phyloP scores from a whole-genome alignment of 1,284 basidiomycete species.

The Cryptococcus jaspeensis region DNA sequence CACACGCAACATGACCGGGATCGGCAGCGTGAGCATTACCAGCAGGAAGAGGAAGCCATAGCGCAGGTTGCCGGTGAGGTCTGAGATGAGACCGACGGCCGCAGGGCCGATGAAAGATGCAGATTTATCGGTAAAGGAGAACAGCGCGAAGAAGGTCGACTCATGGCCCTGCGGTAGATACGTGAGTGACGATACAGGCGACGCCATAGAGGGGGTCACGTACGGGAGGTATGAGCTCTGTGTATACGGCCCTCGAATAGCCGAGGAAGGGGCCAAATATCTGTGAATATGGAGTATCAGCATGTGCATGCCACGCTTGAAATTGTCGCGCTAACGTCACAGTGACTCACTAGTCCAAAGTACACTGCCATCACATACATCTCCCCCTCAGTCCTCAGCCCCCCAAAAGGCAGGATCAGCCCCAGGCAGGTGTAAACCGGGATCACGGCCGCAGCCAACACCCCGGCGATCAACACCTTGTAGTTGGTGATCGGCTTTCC shows the following conservation, averaged over 20 bases:
- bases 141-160: conserved; percentile 61
- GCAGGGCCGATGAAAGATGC: conserved; percentile 85
- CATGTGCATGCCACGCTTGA: not conserved
- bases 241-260: conserved; percentile 48
- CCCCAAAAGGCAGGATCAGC: conserved; percentile 63
- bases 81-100: conserved; percentile 79
- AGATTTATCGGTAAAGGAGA: conserved; percentile 76
- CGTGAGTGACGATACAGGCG: not conserved
- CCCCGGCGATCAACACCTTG: conserved; percentile 64
- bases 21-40: conserved; percentile 70
- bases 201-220: conserved; percentile 8
- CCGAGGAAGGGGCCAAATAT: conserved; percentile 50
- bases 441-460: conserved; percentile 65
- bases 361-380: conserved; percentile 79
- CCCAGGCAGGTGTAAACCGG: conserved; percentile 80
- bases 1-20: conserved; percentile 71
- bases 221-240: conserved; percentile 49
- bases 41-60: conserved; percentile 85
- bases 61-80: conserved; percentile 81
- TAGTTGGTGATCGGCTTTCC: conserved; percentile 61
- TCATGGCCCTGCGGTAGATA: conserved; percentile 39
- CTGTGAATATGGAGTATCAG: conserved; percentile 21
- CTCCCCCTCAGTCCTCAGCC: conserved; percentile 72
- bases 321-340: not conserved
- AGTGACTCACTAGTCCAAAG: conserved; percentile 61